Percentiles rank a stretch among this genome's conserved stretches.
These are phyloP conservation scores for Powellomyces hirtus DNA, from an alignment of 192 early-diverging fungal species.

Conservation along the genomic window DNA sequence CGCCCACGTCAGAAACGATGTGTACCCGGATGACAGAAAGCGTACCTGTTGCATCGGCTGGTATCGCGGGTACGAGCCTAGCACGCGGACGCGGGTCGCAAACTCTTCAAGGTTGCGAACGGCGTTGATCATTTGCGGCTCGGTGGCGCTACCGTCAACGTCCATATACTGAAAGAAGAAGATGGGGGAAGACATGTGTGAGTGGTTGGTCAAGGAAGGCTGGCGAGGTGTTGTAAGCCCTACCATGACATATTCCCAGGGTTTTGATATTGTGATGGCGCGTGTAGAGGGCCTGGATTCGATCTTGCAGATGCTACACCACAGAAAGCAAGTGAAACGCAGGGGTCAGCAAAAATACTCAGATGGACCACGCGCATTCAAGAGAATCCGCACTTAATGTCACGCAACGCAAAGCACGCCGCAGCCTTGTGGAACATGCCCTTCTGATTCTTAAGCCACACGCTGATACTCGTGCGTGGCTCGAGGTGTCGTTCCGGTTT, in stretches of 20 bases:
- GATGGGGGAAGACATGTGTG: no score
- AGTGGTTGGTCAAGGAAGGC: no score
- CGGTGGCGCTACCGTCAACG: constrained; percentile 23
- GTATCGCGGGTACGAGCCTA: constrained; percentile 42
- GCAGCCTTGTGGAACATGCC: constrained; percentile 31
- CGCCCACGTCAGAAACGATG: no score
- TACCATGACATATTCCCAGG: constrained; percentile 39
- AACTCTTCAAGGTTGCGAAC: constrained; percentile 34
- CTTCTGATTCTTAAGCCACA: constrained; percentile 31
- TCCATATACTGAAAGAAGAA: constrained; percentile 27
- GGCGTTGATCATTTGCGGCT: constrained; percentile 27
- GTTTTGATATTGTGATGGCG: constrained; percentile 24
- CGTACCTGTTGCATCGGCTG: constrained; percentile 16
- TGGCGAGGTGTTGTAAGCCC: neutral
- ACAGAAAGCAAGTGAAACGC: no score
- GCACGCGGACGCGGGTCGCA: constrained; percentile 16
- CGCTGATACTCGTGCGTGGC: constrained; percentile 26
- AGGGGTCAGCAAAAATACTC: neutral
- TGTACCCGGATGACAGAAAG: no score
- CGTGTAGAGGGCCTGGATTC: constrained; percentile 35
- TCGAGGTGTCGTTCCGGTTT: constrained; percentile 28
- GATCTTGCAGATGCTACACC: constrained; percentile 33
- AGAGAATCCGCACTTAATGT: constrained; percentile 44
- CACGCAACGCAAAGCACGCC: constrained; percentile 33
- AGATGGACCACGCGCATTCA: no score